Conservation (phyloP, 2,329 filamentous ascomycete species). For the Aaosphaeria pasadenensis region DNA sequence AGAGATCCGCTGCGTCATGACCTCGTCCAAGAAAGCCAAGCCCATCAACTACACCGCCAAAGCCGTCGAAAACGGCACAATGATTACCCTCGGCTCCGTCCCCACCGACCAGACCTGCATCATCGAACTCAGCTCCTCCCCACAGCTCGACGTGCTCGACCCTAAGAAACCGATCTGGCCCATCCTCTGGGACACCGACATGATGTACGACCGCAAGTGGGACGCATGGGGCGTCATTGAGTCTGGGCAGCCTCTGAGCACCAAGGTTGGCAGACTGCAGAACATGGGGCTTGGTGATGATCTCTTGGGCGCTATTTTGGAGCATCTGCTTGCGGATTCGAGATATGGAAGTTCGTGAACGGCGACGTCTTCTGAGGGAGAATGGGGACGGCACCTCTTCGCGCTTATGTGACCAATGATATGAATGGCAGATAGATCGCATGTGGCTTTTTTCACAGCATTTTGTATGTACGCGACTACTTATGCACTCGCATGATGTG, state of each 20-base stretch:
- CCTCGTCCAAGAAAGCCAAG: slow-evolving; percentile 23
- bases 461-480: too few species aligned
- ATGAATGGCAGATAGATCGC: too few species aligned
- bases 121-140: slow-evolving; percentile 24
- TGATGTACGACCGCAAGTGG: slow-evolving; percentile 30
- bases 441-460: too few species aligned
- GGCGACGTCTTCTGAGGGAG: neutral
- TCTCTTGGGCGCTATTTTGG: slow-evolving; percentile 31
- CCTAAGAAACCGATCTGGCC: slow-evolving; percentile 25
- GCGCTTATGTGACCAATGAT: too few species aligned
- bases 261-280: slow-evolving; percentile 27
- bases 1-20: slow-evolving; percentile 25
- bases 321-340: slow-evolving; percentile 33
- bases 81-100: slow-evolving; percentile 20
- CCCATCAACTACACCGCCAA: slow-evolving; percentile 12
- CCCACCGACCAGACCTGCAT: slow-evolving; percentile 20
- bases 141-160: slow-evolving; percentile 33
- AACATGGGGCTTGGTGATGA: slow-evolving; percentile 22
- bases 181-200: slow-evolving; percentile 26
- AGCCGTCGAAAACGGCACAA: slow-evolving; percentile 20
- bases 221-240: slow-evolving; percentile 30
- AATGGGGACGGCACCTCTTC: too few species aligned
- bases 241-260: slow-evolving; percentile 22
- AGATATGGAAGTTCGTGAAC: slow-evolving; percentile 13
- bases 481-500: too few species aligned